Evolutionary conservation across 176 grass and related monocot species (phyloP).

Genomic region (Tuctoria greenei): DNA sequence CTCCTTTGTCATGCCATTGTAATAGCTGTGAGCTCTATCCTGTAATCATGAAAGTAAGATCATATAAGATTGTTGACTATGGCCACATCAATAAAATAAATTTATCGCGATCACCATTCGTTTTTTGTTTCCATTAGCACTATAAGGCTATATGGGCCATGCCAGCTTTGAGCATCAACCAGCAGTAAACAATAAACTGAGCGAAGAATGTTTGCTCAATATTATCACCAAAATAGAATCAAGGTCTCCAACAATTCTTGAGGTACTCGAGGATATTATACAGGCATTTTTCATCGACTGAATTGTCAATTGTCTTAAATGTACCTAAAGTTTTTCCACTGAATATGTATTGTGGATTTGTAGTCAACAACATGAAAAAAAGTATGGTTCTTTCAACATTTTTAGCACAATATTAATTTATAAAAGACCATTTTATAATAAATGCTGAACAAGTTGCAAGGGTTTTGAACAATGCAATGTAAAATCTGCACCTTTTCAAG

Average conservation of each 20-base stretch:
- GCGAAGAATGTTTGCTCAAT: background rate
- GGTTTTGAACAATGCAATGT: slow-evolving; percentile 6
- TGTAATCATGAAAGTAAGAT: slow-evolving; percentile 42
- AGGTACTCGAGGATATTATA: background rate
- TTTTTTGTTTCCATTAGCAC: slow-evolving; percentile 5
- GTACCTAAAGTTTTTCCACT: background rate
- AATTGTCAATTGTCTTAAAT: background rate
- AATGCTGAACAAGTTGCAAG: background rate
- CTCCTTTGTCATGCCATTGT: slow-evolving; percentile 92
- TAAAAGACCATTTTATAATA: background rate
- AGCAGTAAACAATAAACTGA: background rate
- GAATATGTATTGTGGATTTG: background rate
- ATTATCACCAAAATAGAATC: background rate
- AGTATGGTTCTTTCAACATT: background rate
- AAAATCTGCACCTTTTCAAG: slow-evolving; percentile 67
- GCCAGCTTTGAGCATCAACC: background rate
- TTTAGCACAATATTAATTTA: slow-evolving; percentile 1
- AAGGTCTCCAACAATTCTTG: background rate
- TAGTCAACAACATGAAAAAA: background rate
- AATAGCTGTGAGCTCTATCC: slow-evolving; percentile 82
- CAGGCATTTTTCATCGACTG: background rate
- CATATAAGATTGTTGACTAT: slow-evolving; percentile 6
- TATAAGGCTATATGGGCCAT: background rate
- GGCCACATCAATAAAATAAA: background rate
- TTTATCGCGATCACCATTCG: background rate